Base-by-base conservation (phyloP, 805 yeast species). In the Kazachstania africana region DNA sequence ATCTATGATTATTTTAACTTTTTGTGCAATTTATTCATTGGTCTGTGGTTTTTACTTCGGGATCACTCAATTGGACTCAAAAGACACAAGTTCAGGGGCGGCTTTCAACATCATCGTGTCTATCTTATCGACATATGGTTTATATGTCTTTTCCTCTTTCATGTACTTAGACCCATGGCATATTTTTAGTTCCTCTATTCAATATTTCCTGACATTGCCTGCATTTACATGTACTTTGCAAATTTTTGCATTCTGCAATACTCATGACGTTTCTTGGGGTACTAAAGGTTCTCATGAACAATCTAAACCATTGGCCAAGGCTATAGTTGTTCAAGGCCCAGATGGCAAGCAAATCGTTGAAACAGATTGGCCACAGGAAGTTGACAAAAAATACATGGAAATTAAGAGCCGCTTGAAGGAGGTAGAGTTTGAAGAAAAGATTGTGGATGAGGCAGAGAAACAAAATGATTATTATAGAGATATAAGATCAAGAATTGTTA, bases 91-190 rank as follows among this genome's bases (percentile, higher is more conserved):
- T 1, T 53, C 66, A 20, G 62, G 63, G 29, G 72, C 72, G 6
- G 72, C 83, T 44, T 63, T 80, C 10, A 81, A 87, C 40, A 76
- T 91, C 36, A 77, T 88, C 27, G 75, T 91, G 5, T 82, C 96
- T 1, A 53, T 91, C 45, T 63, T 79, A 9, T 84, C 97, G 20
- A 91, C 99, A 0, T 87, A 87, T 50, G 98, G 97, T 4, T 63
- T 88, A 26, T 91, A 91, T 51, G 67, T 73, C 0, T 52, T 85
- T 41, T 79, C 82, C 72, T 85, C 96, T 5, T 41, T 88, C 28
- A 53, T 88, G 34, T 88, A 87, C 56, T 53, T 88, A 53, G 97
- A 88, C 49, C 97, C 97, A 47, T 88, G 97, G 96, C 98, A 91
- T 52, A 73, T 88, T 53, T 29, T 91, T 25, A 79, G 95, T 2